Evolutionary conservation across 805 yeast species (phyloP).

Genomic region (Millerago galiae): DNA sequence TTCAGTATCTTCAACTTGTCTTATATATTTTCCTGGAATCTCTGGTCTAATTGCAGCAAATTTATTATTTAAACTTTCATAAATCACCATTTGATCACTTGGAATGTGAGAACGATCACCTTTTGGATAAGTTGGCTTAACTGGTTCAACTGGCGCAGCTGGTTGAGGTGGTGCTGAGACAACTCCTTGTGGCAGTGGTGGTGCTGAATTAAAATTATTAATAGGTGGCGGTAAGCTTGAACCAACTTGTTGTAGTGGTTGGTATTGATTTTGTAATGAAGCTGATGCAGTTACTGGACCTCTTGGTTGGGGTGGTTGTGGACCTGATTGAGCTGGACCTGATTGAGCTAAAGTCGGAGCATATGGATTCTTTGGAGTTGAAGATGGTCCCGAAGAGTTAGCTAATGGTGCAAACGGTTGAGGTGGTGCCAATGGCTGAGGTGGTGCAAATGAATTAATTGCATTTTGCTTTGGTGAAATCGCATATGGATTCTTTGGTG

Average conservation of each 20-base stretch:
- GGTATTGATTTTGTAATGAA: constrained; percentile 7
- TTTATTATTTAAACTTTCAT: constrained; percentile 45
- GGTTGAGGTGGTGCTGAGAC: constrained; percentile 13
- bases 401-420: constrained; percentile 6
- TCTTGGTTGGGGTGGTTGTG: constrained; percentile 30
- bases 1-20: constrained; percentile 75
- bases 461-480: constrained; percentile 19
- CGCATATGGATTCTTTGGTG: constrained; percentile 31
- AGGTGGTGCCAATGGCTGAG: constrained; percentile 22
- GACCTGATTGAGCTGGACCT: constrained; percentile 25
- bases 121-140: constrained; percentile 36
- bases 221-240: constrained; percentile 18
- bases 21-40: constrained; percentile 66
- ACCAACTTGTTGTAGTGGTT: constrained; percentile 7
- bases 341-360: constrained; percentile 25
- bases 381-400: constrained; percentile 6
- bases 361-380: constrained; percentile 31
- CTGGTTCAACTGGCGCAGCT: constrained; percentile 12
- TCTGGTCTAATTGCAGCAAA: constrained; percentile 60
- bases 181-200: constrained; percentile 6
- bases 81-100: constrained; percentile 50
- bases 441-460: constrained; percentile 9
- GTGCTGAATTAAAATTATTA: constrained; percentile 32
- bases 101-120: constrained; percentile 71
- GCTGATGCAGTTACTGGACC: constrained; percentile 11